Evolutionary conservation across 2,329 filamentous ascomycete genomes (phyloP).

Genomic region (Cladophialophora psammophila): DNA sequence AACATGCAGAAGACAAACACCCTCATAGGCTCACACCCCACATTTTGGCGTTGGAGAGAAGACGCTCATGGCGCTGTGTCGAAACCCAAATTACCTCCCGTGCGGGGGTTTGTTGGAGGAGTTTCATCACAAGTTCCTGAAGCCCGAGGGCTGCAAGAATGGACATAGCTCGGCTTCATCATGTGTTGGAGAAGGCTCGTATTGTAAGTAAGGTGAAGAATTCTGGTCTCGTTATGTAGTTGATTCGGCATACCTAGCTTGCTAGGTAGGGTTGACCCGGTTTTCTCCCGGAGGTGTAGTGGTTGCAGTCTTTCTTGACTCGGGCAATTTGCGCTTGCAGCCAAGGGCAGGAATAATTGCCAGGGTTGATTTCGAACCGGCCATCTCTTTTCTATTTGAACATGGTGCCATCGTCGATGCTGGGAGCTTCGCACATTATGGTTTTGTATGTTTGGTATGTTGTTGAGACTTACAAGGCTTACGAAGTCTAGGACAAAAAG

Average conservation of each 20-base stretch:
- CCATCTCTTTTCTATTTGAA: neutral
- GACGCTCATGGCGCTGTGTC: neutral
- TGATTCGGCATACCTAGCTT: neutral
- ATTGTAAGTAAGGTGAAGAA: neutral
- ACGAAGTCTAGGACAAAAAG: neutral
- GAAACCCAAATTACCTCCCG: neutral
- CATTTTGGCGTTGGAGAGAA: conserved; percentile 21
- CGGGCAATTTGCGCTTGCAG: neutral
- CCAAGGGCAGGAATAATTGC: neutral
- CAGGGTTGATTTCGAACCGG: neutral
- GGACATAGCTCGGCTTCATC: neutral
- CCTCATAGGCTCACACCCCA: conserved; percentile 12
- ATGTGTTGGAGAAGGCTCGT: neutral
- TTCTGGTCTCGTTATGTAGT: neutral
- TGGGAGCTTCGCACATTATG: too few species aligned
- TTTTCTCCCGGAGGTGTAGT: neutral
- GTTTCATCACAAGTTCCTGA: neutral
- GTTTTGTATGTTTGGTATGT: too few species aligned
- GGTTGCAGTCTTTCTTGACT: neutral
- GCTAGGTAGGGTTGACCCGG: neutral
- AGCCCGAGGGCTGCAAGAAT: conserved; percentile 3
- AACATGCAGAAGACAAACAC: neutral
- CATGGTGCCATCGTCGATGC: neutral
- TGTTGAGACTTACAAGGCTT: neutral
- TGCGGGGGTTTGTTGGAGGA: conserved; percentile 16